Base-by-base conservation (phyloP, 176 grass and related monocot species). In the bread wheat (Triticum aestivum) region DNA sequence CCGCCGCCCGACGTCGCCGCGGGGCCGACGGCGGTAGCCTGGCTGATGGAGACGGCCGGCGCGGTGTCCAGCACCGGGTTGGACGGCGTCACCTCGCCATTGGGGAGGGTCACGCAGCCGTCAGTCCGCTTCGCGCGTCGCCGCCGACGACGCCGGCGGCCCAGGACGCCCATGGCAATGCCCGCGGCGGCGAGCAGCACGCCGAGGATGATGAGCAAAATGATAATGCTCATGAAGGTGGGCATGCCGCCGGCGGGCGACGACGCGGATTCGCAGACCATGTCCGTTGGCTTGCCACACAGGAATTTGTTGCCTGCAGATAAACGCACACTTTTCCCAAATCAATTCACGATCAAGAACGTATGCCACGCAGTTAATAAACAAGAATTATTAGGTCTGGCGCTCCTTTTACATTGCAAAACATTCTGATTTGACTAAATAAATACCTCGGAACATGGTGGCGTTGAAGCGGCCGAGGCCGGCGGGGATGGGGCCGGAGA, bases 401-500 rank as follows among this genome's bases (percentile, higher is more conserved):
- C 47, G 14, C 14, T 54, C 51, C 51, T 18, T 54, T 54, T 54
- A 54, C 51, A 18, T 54, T 54, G 15, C 8, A 3, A 0, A 59
- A 59, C 21, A 47, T 81, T 49, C 4, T 20, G 68, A 83, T 69
- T 23, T 35, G 21, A 6, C 0, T 47, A 54, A 54, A 75, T 29
- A 27, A 13, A 37, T 91, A 98, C 97, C 97, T 52, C 65, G 0
- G 87, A 99, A 94, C 78, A 90, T 80, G 82, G 62, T 82, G 4
- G 90, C 79, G 2, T 89, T 86, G 86, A 99, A 94, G 24, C 88
- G 91, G 59, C 66, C 73, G 75, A 99, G 88, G 1, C 80, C 77
- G 3, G 35, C 56, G 1, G 97, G 97, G 37, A 99, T 99, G 15
- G 87, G 77, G 0, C 97, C 97, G 32, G 89, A 93, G 51, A 99